These are phyloP conservation scores for Saccharomycopsis lassenensis DNA, from an alignment of 805 yeast species.

Conservation along the genomic window DNA sequence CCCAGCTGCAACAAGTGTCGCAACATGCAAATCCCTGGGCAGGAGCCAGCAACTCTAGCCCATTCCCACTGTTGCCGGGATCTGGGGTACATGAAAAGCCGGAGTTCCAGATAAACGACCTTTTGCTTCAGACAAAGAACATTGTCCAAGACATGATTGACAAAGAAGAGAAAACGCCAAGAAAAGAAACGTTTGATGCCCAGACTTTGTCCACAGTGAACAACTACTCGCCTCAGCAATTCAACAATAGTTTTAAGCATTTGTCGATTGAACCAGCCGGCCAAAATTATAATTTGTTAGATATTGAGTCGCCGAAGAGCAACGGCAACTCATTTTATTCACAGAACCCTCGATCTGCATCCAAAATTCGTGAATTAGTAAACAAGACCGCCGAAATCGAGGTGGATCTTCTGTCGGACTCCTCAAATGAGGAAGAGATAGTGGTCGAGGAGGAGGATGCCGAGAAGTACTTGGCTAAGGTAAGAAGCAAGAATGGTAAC, in stretches of 20 bases:
- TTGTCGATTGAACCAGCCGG: too few relatives aligned
- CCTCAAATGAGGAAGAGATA: constrained; percentile 9
- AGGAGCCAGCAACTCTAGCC: not conserved
- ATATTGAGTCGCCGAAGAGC: constrained; percentile 10
- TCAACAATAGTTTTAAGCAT: too few relatives aligned
- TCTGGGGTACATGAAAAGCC: not conserved
- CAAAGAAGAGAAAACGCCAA: not conserved
- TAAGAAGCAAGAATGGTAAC: too few relatives aligned
- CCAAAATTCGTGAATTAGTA: constrained; percentile 15
- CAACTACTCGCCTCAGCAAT: too few relatives aligned
- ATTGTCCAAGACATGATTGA: constrained; percentile 11
- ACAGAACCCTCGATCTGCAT: not conserved
- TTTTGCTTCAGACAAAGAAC: constrained; percentile 6
- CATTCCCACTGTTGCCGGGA: constrained; percentile 2
- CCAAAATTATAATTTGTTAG: constrained; percentile 5
- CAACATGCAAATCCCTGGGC: constrained; percentile 2
- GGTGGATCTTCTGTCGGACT: constrained; percentile 11
- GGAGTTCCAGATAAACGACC: constrained; percentile 9
- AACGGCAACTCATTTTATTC: constrained; percentile 3
- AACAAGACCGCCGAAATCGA: constrained; percentile 14
- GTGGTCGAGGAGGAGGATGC: constrained; percentile 17
- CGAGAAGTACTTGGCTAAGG: constrained; percentile 13
- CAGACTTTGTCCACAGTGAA: too few relatives aligned
- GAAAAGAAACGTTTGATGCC: too few relatives aligned
- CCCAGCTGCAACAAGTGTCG: not conserved